Evolutionary conservation across 78 protist species (phyloP).

Genomic region (Dictyostelium brefeldianum): DNA sequence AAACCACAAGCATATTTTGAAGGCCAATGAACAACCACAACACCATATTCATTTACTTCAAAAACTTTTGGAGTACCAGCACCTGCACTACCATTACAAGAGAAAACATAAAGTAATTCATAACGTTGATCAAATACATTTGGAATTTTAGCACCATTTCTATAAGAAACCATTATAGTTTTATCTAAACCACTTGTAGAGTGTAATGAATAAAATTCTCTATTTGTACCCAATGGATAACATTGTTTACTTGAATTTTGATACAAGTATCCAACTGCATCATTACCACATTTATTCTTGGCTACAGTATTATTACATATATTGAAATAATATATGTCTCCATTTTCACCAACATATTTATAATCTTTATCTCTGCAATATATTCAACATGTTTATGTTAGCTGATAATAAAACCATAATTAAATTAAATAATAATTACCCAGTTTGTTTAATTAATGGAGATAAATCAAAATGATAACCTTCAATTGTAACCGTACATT

Average conservation of each 20-base stretch:
- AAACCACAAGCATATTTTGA: slow-evolving; percentile 13
- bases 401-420: no score
- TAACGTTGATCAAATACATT: not conserved
- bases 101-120: slow-evolving; percentile 4
- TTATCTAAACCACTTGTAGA: not conserved
- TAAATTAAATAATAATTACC: no score
- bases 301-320: slow-evolving; percentile 36
- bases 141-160: not conserved
- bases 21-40: slow-evolving; percentile 18
- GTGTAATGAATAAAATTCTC: slow-evolving; percentile 1
- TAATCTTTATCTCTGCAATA: slow-evolving; percentile 33
- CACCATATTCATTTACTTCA: not conserved
- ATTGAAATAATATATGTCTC: slow-evolving; percentile 8
- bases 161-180: slow-evolving; percentile 5
- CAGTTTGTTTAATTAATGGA: not conserved
- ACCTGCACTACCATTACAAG: not conserved
- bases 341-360: not conserved
- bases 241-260: not conserved
- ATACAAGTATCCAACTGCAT: not conserved
- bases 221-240: not conserved
- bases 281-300: slow-evolving; percentile 42
- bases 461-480: slow-evolving; percentile 37
- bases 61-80: slow-evolving; percentile 3
- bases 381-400: no score
- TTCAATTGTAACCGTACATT: slow-evolving; percentile 15